Evolutionary conservation across 2,329 filamentous ascomycete species (phyloP).

Genomic region (Alternaria gaisen): DNA sequence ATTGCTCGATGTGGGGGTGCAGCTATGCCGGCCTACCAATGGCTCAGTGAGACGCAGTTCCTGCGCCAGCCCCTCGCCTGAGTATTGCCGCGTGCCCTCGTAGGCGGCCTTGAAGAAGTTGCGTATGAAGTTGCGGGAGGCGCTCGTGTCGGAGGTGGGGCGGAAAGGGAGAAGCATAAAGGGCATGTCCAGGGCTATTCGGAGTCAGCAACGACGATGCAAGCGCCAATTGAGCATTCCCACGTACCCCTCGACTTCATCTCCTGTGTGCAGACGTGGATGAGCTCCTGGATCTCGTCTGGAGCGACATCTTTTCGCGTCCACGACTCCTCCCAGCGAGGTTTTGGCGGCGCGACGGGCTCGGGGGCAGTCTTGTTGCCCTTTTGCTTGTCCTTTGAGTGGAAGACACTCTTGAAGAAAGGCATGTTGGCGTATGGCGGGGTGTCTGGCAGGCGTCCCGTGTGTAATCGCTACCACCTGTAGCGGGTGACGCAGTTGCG

Average conservation of each 20-base stretch:
- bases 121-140: slow-evolving; percentile 89
- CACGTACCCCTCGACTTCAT: slow-evolving; percentile 88
- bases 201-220: slow-evolving; percentile 27
- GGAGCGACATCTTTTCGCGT: slow-evolving; percentile 81
- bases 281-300: slow-evolving; percentile 88
- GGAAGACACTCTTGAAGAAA: slow-evolving; percentile 52
- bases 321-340: slow-evolving; percentile 89
- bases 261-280: slow-evolving; percentile 85
- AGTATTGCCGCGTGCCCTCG: slow-evolving; percentile 65
- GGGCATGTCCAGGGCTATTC: slow-evolving; percentile 81
- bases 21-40: slow-evolving; percentile 69
- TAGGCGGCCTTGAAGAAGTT: slow-evolving; percentile 83
- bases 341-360: slow-evolving; percentile 66
- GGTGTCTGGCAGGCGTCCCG: slow-evolving; percentile 29
- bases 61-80: slow-evolving; percentile 76
- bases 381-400: slow-evolving; percentile 46
- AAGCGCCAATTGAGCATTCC: background rate
- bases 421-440: slow-evolving; percentile 41
- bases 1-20: background rate
- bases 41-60: slow-evolving; percentile 93
- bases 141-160: slow-evolving; percentile 88
- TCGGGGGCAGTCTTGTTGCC: slow-evolving; percentile 40
- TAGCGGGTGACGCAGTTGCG: slow-evolving; percentile 14
- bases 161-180: slow-evolving; percentile 95
- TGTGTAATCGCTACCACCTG: slow-evolving; percentile 29